Percentiles rank a stretch among this genome's conserved stretches.
These are phyloP conservation scores for Pseudopithomyces maydicus DNA, from an alignment of 2,329 filamentous ascomycete species.

Conservation along the genomic window DNA sequence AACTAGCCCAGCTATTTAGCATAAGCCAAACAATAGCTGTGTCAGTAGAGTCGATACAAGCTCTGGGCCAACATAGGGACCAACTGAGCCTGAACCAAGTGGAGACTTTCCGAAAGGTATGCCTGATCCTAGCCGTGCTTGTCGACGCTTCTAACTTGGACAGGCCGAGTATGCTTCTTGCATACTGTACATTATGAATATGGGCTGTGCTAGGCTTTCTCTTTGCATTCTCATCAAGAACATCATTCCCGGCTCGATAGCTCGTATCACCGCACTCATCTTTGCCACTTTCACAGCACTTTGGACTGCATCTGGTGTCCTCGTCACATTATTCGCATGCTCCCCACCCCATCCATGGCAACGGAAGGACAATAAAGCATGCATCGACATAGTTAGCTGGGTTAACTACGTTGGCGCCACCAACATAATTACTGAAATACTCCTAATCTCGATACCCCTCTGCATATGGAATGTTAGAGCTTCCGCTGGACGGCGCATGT, in stretches of 20 bases:
- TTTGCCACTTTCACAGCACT: slow-evolving; percentile 26
- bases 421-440: slow-evolving; percentile 31
- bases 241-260: slow-evolving; percentile 24
- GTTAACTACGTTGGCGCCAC: slow-evolving; percentile 35
- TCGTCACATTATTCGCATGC: slow-evolving; percentile 34
- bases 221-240: slow-evolving; percentile 29
- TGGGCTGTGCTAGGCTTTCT: slow-evolving; percentile 35
- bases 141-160: slow-evolving; percentile 2
- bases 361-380: slow-evolving; percentile 15
- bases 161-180: slow-evolving; percentile 31
- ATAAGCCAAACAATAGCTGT: slow-evolving; percentile 33
- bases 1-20: slow-evolving; percentile 29
- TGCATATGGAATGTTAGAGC: slow-evolving; percentile 33
- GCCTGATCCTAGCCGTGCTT: background rate
- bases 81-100: slow-evolving; percentile 14
- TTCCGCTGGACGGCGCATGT: slow-evolving; percentile 26
- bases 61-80: slow-evolving; percentile 18
- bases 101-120: slow-evolving; percentile 29
- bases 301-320: slow-evolving; percentile 30
- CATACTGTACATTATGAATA: slow-evolving; percentile 36
- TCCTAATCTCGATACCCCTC: slow-evolving; percentile 33
- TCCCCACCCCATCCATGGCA: slow-evolving; percentile 28
- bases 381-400: slow-evolving; percentile 27
- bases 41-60: slow-evolving; percentile 29
- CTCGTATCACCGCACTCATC: slow-evolving; percentile 21